These are phyloP conservation scores for Penicillium odoratum DNA, from an alignment of 495 filamentous ascomycete genomes.

Conservation along the genomic window DNA sequence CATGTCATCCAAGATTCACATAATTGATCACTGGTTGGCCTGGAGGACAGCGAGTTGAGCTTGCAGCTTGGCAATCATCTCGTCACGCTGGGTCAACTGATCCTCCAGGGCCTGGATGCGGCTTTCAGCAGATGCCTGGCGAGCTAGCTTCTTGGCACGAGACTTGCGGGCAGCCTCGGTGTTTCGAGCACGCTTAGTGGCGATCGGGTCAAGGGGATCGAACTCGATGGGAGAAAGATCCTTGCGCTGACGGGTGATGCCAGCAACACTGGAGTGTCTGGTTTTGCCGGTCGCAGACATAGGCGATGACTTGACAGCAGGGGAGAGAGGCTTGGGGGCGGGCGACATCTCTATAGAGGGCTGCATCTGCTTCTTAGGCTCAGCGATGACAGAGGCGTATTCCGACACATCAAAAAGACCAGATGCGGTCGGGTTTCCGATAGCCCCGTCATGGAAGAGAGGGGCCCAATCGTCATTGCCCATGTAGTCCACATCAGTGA, in stretches of 20 bases:
- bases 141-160: conserved; percentile 74
- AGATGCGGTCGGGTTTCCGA: conserved; percentile 4
- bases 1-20: conserved; percentile 11
- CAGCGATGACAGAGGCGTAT: conserved; percentile 21
- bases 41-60: conserved; percentile 27
- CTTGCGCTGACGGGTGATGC: conserved; percentile 74
- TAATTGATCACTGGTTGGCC: conserved; percentile 10
- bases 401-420: conserved; percentile 25
- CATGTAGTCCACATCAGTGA: conserved; percentile 38
- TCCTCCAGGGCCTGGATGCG: conserved; percentile 52
- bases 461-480: conserved; percentile 45
- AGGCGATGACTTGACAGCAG: conserved; percentile 19
- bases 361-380: conserved; percentile 34
- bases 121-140: conserved; percentile 61
- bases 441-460: conserved; percentile 58
- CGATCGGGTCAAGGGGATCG: conserved; percentile 64
- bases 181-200: conserved; percentile 92
- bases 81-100: conserved; percentile 54
- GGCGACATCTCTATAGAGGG: conserved; percentile 37
- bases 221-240: conserved; percentile 71
- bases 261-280: conserved; percentile 68
- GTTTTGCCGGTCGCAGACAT: conserved; percentile 28
- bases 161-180: conserved; percentile 95
- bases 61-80: conserved; percentile 56
- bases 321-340: conserved; percentile 40